Percentiles rank a stretch among this genome's conserved stretches.
Evolutionary conservation across 169 alveolate species (phyloP).

Genomic region (Babesia microti): DNA sequence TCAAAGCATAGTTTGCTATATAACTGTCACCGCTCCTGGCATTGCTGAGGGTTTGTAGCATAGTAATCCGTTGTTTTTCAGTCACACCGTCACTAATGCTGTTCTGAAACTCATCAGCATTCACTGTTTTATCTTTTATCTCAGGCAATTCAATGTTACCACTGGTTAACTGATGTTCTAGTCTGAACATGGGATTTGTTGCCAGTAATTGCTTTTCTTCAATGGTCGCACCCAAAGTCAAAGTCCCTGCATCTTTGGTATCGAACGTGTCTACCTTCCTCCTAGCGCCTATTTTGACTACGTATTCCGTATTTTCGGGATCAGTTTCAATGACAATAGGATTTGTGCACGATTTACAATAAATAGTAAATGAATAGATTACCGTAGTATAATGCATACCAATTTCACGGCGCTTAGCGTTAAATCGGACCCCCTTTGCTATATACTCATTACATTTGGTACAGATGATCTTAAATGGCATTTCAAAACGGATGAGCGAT

Average conservation of each 20-base stretch:
- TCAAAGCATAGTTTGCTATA: slow-evolving; percentile 35
- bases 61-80: slow-evolving; percentile 1
- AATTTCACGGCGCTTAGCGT: slow-evolving; percentile 58
- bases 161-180: slow-evolving; percentile 32
- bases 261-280: slow-evolving; percentile 46
- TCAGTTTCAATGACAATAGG: slow-evolving; percentile 59
- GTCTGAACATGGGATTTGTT: slow-evolving; percentile 27
- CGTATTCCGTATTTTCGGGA: slow-evolving; percentile 61
- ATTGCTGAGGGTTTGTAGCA: slow-evolving; percentile 22
- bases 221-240: slow-evolving; percentile 16
- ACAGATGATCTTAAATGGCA: slow-evolving; percentile 68
- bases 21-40: slow-evolving; percentile 22
- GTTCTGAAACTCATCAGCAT: background rate
- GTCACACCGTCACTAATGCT: background rate
- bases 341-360: slow-evolving; percentile 54
- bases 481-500: slow-evolving; percentile 59
- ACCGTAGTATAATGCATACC: slow-evolving; percentile 60
- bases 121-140: background rate
- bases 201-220: slow-evolving; percentile 20
- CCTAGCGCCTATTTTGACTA: slow-evolving; percentile 59
- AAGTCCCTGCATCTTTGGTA: slow-evolving; percentile 11
- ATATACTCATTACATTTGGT: slow-evolving; percentile 43
- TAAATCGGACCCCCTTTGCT: slow-evolving; percentile 72
- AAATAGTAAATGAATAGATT: slow-evolving; percentile 59
- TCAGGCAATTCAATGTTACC: too few species aligned